phyloP scores from a whole-genome alignment of 108 stramenopile genomes.

The Schizochytrium sp. region DNA sequence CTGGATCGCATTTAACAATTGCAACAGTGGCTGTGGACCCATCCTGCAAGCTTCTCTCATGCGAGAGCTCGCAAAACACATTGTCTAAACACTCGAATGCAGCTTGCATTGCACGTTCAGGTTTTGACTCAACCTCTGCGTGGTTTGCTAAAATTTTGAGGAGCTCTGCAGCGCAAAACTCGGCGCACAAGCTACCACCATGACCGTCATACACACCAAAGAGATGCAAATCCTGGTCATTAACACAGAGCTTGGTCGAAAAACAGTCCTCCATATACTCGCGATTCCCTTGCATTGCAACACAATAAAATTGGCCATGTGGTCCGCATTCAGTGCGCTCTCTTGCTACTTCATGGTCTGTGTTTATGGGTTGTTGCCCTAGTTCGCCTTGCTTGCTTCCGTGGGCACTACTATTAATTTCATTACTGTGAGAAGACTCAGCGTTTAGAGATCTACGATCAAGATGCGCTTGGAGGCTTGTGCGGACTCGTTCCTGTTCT shows the following conservation, averaged over 20 bases:
- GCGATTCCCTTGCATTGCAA: conserved; percentile 41
- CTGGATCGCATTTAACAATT: neutral
- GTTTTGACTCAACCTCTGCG: neutral
- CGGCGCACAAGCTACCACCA: conserved; percentile 37
- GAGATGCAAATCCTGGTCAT: neutral
- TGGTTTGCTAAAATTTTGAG: neutral
- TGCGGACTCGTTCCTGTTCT: neutral
- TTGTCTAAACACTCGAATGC: conserved; percentile 45
- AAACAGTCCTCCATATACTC: conserved; percentile 59
- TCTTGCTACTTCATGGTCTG: neutral
- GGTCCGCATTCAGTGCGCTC: neutral
- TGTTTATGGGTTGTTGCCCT: too few relatives aligned
- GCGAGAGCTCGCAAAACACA: conserved; percentile 42
- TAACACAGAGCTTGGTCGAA: neutral
- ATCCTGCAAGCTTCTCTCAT: conserved; percentile 15
- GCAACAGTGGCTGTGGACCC: conserved; percentile 57
- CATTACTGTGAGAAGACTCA: neutral
- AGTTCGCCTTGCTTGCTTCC: neutral
- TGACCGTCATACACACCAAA: conserved; percentile 49
- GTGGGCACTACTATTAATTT: neutral
- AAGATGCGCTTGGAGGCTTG: neutral
- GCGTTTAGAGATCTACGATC: neutral
- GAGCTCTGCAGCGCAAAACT: conserved; percentile 24
- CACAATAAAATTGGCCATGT: neutral
- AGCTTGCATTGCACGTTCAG: neutral